Evolutionary conservation across 2,329 filamentous ascomycete genomes (phyloP).

Genomic region (Pseudogymnoascus sp.): DNA sequence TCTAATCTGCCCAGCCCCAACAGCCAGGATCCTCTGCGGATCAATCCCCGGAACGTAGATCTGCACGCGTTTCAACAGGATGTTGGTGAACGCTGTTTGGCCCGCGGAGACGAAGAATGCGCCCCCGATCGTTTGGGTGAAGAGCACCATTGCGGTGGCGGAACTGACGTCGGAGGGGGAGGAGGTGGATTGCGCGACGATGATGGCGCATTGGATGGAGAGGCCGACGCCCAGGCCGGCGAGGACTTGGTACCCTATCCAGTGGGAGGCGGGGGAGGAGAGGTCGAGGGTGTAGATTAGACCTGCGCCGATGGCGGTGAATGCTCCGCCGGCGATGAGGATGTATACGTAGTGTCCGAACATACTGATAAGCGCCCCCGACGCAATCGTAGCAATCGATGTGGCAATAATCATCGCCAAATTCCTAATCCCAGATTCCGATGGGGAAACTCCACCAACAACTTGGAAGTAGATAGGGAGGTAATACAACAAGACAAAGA

Average conservation of each 20-base stretch:
- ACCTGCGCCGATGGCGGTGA: slow-evolving; percentile 38
- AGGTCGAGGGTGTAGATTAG: slow-evolving; percentile 47
- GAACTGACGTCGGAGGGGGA: slow-evolving; percentile 37
- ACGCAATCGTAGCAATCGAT: slow-evolving; percentile 29
- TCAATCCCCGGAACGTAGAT: slow-evolving; percentile 32
- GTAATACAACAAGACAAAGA: slow-evolving; percentile 14
- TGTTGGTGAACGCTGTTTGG: slow-evolving; percentile 41
- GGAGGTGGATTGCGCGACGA: slow-evolving; percentile 32
- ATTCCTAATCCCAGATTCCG: slow-evolving; percentile 19
- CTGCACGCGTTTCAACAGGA: slow-evolving; percentile 32
- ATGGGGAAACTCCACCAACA: slow-evolving; percentile 15
- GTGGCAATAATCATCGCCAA: slow-evolving; percentile 20
- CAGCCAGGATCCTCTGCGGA: slow-evolving; percentile 32
- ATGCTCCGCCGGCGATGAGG: slow-evolving; percentile 25
- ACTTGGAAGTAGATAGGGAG: slow-evolving; percentile 25
- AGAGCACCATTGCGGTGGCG: slow-evolving; percentile 38
- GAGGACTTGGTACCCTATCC: slow-evolving; percentile 53
- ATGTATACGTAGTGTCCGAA: slow-evolving; percentile 32
- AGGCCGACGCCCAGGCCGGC: slow-evolving; percentile 48
- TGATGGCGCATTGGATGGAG: slow-evolving; percentile 40
- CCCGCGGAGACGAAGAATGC: slow-evolving; percentile 43
- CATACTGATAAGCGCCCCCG: slow-evolving; percentile 28
- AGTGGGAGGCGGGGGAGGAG: slow-evolving; percentile 38
- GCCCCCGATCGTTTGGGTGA: slow-evolving; percentile 44
- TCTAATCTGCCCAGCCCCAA: slow-evolving; percentile 50